These are phyloP conservation scores for Phytophthora boehmeriae DNA, from an alignment of 352 stramenopile genomes.

Conservation along the genomic window DNA sequence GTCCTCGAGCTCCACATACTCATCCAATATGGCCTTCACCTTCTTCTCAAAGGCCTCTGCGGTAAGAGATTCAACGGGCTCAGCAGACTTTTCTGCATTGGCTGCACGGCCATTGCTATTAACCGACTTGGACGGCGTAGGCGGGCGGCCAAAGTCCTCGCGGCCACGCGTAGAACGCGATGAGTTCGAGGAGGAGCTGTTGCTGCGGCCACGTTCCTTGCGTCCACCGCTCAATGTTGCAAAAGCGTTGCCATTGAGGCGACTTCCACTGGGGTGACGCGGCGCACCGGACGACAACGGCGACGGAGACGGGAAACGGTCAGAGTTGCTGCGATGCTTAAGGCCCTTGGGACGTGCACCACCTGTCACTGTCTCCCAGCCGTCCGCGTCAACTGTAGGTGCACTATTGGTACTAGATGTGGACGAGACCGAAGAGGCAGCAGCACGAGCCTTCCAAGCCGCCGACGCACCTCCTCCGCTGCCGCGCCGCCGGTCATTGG, in stretches of 20 bases:
- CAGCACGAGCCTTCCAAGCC: slow-evolving; percentile 66
- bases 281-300: slow-evolving; percentile 22
- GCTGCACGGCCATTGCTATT: slow-evolving; percentile 15
- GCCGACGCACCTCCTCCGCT: slow-evolving; percentile 51
- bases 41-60: slow-evolving; percentile 84
- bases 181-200: slow-evolving; percentile 51
- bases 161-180: slow-evolving; percentile 27
- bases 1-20: slow-evolving; percentile 88
- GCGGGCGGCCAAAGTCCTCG: slow-evolving; percentile 37
- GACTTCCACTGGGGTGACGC: slow-evolving; percentile 42
- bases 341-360: slow-evolving; percentile 56
- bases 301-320: slow-evolving; percentile 39
- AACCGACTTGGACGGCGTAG: slow-evolving; percentile 40
- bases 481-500: slow-evolving; percentile 50
- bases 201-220: slow-evolving; percentile 62
- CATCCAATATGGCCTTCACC: slow-evolving; percentile 80
- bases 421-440: slow-evolving; percentile 11
- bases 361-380: slow-evolving; percentile 74
- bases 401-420: slow-evolving; percentile 17
- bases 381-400: slow-evolving; percentile 54
- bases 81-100: slow-evolving; percentile 22
- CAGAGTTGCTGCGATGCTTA: slow-evolving; percentile 69
- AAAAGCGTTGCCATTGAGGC: slow-evolving; percentile 46
- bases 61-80: slow-evolving; percentile 32
- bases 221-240: slow-evolving; percentile 42